Evolutionary conservation across 805 yeast genomes (phyloP).

Genomic region (Yarrowia hollandica): DNA sequence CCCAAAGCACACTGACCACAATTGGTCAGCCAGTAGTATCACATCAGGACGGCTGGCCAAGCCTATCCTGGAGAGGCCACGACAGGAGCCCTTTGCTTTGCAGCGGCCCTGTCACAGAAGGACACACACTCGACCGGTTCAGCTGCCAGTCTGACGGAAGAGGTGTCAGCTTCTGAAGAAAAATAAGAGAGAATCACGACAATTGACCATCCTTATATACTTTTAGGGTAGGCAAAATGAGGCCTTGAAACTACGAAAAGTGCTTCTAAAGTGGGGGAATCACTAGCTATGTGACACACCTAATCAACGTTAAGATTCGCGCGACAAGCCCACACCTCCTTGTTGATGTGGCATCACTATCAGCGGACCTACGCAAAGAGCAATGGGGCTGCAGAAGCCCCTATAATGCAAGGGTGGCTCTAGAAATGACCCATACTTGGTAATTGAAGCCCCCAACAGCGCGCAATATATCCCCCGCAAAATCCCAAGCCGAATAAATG

Average conservation of each 20-base stretch:
- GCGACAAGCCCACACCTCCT: conserved; percentile 4
- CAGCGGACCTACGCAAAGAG: conserved; percentile 1
- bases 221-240: no score
- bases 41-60: conserved; percentile 11
- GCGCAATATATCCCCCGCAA: not conserved
- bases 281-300: not conserved
- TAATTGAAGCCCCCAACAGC: not conserved
- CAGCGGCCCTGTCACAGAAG: conserved; percentile 7
- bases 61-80: conserved; percentile 1
- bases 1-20: conserved; percentile 18
- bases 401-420: not conserved
- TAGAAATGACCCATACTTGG: not conserved
- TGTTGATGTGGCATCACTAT: conserved; percentile 13
- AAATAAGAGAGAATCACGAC: not conserved
- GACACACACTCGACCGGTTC: not conserved
- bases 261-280: not conserved
- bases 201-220: conserved; percentile 1
- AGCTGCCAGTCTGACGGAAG: conserved; percentile 18
- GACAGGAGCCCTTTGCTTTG: not conserved
- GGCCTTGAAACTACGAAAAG: no score
- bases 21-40: not conserved
- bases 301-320: conserved; percentile 5
- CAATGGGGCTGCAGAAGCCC: conserved; percentile 5
- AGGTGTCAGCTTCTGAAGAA: conserved; percentile 8
- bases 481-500: not conserved